These are phyloP conservation scores for Fusarium brachygibbosum DNA, from an alignment of 2,329 filamentous ascomycete genomes.

Conservation along the genomic window DNA sequence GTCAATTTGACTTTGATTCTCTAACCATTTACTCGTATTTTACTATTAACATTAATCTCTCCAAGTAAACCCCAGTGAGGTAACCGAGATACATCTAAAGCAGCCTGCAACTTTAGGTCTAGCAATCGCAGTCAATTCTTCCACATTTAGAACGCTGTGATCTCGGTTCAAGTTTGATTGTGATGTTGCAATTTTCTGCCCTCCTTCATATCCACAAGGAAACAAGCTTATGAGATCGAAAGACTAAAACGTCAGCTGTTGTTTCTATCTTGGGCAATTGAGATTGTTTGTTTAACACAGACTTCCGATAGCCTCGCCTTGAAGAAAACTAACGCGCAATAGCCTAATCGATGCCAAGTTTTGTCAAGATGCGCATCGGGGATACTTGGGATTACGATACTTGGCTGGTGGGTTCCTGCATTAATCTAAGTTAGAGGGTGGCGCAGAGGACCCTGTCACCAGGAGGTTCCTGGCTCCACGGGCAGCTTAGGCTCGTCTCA, in stretches of 20 bases:
- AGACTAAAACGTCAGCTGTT: conserved; percentile 14
- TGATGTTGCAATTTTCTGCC: conserved; percentile 24
- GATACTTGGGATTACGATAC: conserved; percentile 3
- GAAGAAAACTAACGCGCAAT: conserved; percentile 9
- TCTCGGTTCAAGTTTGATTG: conserved; percentile 37
- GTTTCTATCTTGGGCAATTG: conserved; percentile 22
- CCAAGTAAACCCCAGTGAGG: conserved; percentile 8
- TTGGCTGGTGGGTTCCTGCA: conserved; percentile 48
- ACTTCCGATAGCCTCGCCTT: conserved; percentile 17
- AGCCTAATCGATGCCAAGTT: conserved; percentile 38
- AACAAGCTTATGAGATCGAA: conserved; percentile 32
- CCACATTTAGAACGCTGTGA: conserved; percentile 38
- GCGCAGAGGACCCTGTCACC: conserved; percentile 15
- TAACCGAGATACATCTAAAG: conserved; percentile 29
- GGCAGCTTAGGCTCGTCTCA: conserved; percentile 31
- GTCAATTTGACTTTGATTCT: background rate
- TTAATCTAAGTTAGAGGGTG: conserved; percentile 31
- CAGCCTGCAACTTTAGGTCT: no score
- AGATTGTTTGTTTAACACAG: conserved; percentile 28
- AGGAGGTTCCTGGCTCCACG: conserved; percentile 17
- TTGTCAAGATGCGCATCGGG: conserved; percentile 25
- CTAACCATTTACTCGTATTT: conserved; percentile 1
- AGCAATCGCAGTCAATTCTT: conserved; percentile 10
- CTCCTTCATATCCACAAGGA: conserved; percentile 26
- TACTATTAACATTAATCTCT: conserved; percentile 17